Evolutionary conservation across 305 asterid genomes (phyloP).

Genomic region (Fraxinus sp.): DNA sequence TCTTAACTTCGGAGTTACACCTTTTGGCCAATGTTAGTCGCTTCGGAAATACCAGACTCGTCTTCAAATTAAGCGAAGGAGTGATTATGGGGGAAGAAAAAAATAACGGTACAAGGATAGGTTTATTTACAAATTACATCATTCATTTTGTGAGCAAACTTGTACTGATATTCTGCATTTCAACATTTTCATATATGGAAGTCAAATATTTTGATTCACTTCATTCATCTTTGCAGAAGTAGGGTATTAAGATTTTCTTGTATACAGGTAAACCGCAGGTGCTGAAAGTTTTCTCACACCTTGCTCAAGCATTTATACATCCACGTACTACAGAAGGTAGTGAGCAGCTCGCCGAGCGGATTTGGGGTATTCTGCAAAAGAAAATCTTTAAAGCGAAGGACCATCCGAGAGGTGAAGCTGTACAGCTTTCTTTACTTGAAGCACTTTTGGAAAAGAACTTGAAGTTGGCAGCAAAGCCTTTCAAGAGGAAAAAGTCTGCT

Average conservation of each 20-base stretch:
- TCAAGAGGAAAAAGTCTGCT: constrained; percentile 79
- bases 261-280: constrained; percentile 78
- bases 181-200: neutral
- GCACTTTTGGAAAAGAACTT: constrained; percentile 76
- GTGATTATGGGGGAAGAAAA: neutral
- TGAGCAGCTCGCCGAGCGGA: constrained; percentile 92
- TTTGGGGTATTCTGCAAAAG: constrained; percentile 90
- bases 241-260: constrained; percentile 11
- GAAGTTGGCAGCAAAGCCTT: constrained; percentile 86
- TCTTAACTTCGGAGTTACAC: neutral
- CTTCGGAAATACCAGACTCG: neutral
- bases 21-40: neutral
- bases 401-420: constrained; percentile 70
- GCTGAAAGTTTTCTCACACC: constrained; percentile 68
- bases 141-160: neutral
- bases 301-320: constrained; percentile 75
- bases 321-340: constrained; percentile 90
- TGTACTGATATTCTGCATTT: neutral
- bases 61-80: neutral
- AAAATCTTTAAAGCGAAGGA: constrained; percentile 91
- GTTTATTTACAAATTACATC: neutral
- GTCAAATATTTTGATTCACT: neutral
- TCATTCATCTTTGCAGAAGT: neutral
- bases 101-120: neutral
- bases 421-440: constrained; percentile 60